Conservation (phyloP, 345 rosid genomes). For the Trapa incisa region DNA sequence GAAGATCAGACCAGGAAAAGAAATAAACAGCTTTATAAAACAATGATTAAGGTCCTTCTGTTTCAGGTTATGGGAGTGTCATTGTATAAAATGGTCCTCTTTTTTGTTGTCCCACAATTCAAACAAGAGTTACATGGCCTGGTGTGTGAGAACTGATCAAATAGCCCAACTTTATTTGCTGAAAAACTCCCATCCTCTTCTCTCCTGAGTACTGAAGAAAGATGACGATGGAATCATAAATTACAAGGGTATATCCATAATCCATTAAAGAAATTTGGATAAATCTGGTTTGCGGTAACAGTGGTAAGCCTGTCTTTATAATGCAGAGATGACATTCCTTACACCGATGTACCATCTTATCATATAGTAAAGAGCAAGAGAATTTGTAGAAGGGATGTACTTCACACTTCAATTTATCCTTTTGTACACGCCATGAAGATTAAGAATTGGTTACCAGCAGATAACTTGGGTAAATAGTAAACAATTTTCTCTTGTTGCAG, state of each 20-base stretch:
- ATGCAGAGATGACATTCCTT: too few relatives aligned
- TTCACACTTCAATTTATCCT: neutral
- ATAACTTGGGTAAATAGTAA: neutral
- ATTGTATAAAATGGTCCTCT: too few relatives aligned
- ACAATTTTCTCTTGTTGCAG: slow-evolving; percentile 27
- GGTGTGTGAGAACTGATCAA: slow-evolving; percentile 12
- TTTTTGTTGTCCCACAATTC: too few relatives aligned
- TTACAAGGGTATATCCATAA: too few relatives aligned
- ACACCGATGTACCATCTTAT: neutral
- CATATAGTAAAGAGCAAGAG: neutral
- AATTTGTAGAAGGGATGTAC: neutral
- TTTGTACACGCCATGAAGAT: neutral
- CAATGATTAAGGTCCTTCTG: neutral
- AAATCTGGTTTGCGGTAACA: too few relatives aligned
- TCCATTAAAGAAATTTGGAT: too few relatives aligned
- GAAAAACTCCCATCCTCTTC: neutral
- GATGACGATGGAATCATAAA: neutral
- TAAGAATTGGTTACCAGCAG: neutral
- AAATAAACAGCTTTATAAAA: neutral
- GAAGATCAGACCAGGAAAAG: neutral
- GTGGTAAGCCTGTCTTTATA: too few relatives aligned
- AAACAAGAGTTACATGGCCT: neutral
- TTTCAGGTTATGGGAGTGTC: neutral
- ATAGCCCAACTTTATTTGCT: slow-evolving; percentile 2
- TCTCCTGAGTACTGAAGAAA: neutral